A percentile compares a stretch with the other conserved stretches of the same genome.
These are phyloP conservation scores for Curvularia sp. DNA, from an alignment of 2,329 filamentous ascomycete species.

Conservation along the genomic window DNA sequence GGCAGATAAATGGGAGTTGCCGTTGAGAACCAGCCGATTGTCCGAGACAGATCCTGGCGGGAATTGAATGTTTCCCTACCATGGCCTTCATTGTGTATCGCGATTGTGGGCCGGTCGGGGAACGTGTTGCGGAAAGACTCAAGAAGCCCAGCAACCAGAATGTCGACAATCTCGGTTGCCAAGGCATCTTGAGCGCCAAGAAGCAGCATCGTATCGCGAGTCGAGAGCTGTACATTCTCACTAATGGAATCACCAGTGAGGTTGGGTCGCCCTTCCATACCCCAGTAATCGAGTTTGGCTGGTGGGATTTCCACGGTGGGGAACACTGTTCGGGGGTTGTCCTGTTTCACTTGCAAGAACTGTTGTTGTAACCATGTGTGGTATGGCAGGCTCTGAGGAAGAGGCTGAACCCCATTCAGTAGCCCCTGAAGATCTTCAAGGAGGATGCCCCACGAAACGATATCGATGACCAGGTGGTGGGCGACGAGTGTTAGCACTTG, in stretches of 20 bases:
- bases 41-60: constrained; percentile 58
- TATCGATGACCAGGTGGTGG: constrained; percentile 49
- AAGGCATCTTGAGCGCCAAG: constrained; percentile 45
- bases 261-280: constrained; percentile 45
- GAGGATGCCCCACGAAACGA: constrained; percentile 53
- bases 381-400: constrained; percentile 46
- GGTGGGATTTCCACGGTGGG: constrained; percentile 37
- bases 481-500: constrained; percentile 49
- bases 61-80: constrained; percentile 57
- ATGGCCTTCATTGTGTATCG: constrained; percentile 59
- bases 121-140: constrained; percentile 57
- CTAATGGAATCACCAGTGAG: constrained; percentile 44
- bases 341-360: constrained; percentile 34
- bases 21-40: constrained; percentile 62
- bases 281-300: constrained; percentile 50
- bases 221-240: constrained; percentile 41
- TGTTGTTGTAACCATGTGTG: constrained; percentile 50
- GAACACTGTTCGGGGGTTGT: constrained; percentile 36
- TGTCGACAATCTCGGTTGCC: constrained; percentile 48
- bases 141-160: constrained; percentile 46
- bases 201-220: constrained; percentile 44
- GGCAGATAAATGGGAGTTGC: constrained; percentile 41
- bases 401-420: constrained; percentile 35
- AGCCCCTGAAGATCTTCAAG: constrained; percentile 49
- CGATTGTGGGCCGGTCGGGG: constrained; percentile 49